Conservation (phyloP, 2,329 filamentous ascomycete species). For the Ceratocystis cubensis region DNA sequence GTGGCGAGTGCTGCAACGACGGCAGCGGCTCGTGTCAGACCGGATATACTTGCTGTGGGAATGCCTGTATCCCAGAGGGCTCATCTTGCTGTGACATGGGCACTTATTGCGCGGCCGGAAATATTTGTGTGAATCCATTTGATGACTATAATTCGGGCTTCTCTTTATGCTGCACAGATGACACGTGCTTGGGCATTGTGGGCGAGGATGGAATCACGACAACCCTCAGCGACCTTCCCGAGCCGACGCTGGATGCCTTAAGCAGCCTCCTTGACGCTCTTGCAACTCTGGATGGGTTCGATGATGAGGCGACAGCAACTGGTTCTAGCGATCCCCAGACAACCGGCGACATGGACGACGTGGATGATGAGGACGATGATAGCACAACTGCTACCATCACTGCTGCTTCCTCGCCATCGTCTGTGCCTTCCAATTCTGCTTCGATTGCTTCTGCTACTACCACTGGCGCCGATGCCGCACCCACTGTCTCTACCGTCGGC, state of each 20-base stretch:
- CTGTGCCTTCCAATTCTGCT: background rate
- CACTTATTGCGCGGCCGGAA: background rate
- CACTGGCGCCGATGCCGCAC: background rate
- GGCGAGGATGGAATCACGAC: slow-evolving; percentile 12
- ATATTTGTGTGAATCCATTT: background rate
- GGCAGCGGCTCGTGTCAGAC: background rate
- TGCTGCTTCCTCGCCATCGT: background rate
- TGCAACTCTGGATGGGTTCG: background rate
- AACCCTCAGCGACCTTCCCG: background rate
- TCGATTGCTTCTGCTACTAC: background rate
- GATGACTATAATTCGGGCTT: background rate
- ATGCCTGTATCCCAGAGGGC: background rate
- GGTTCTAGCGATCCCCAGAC: background rate
- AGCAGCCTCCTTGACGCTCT: background rate
- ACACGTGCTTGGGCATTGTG: background rate
- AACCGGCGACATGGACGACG: background rate
- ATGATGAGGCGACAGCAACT: background rate
- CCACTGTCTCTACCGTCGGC: background rate
- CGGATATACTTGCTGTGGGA: slow-evolving; percentile 1
- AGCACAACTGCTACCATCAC: background rate
- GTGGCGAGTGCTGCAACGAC: slow-evolving; percentile 1
- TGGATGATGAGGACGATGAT: background rate
- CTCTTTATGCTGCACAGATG: slow-evolving; percentile 8
- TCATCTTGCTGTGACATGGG: background rate
- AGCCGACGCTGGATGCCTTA: background rate